Percentiles rank a stretch among this genome's conserved stretches.
Conservation (phyloP, 1,284 basidiomycete genomes). For the Coriolopsis trogii region DNA sequence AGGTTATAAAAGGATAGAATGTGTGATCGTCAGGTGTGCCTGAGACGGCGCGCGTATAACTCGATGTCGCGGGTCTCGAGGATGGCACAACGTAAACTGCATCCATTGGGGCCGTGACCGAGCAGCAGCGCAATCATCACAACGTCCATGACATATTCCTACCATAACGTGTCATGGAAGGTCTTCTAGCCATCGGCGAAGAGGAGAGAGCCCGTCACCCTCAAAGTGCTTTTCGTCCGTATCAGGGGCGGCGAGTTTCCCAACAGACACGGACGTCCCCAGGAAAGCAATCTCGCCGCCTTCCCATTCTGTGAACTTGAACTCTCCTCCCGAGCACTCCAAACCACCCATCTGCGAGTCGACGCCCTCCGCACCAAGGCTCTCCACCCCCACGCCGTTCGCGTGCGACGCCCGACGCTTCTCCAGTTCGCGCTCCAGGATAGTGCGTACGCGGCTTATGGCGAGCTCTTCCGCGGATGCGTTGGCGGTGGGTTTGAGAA, state of each 20-base stretch:
- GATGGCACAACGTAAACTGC: too few species aligned
- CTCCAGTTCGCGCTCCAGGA: constrained; percentile 81
- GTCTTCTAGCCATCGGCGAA: constrained; percentile 56
- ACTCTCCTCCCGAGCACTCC: constrained; percentile 43
- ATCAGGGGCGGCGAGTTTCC: constrained; percentile 30
- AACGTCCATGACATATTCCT: neutral
- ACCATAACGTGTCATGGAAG: constrained; percentile 23
- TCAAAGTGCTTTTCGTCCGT: constrained; percentile 36
- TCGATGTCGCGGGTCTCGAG: too few species aligned
- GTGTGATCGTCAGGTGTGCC: too few species aligned
- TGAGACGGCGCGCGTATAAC: too few species aligned
- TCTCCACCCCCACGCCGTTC: constrained; percentile 69
- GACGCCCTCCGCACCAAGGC: constrained; percentile 49
- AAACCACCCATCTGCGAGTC: constrained; percentile 34
- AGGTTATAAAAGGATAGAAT: too few species aligned
- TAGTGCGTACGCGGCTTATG: constrained; percentile 66
- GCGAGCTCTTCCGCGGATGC: constrained; percentile 55
- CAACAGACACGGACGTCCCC: constrained; percentile 57
- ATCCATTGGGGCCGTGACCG: too few species aligned
- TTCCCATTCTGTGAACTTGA: constrained; percentile 79
- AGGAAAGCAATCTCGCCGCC: constrained; percentile 72
- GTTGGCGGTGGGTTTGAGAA: constrained; percentile 55
- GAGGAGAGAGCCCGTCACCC: constrained; percentile 44
- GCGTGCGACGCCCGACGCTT: constrained; percentile 66
- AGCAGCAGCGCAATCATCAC: too few species aligned